phyloP scores from a whole-genome alignment of 768 basidiomycete species.

The Trametes elegans region DNA sequence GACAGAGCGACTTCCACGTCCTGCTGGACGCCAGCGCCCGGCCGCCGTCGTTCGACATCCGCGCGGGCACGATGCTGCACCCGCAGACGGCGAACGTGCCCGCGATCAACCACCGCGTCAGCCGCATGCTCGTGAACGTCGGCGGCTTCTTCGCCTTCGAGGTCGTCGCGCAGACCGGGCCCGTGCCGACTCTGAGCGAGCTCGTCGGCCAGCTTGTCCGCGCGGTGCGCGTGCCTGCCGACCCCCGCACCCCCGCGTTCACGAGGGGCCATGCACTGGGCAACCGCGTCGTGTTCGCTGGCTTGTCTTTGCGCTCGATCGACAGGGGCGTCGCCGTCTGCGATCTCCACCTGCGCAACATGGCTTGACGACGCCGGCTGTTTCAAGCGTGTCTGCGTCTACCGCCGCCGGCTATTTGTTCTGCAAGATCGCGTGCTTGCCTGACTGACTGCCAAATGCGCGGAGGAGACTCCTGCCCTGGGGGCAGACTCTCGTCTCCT shows the following conservation, averaged over 20 bases:
- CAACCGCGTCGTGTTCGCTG: background rate
- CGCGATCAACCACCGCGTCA: constrained; percentile 15
- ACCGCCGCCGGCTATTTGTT: background rate
- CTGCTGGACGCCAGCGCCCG: constrained; percentile 1
- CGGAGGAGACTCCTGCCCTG: too few species aligned
- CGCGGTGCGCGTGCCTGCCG: constrained; percentile 2
- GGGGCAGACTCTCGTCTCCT: background rate
- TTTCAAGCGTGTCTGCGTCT: background rate
- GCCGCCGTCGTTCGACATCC: constrained; percentile 12
- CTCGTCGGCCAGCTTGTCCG: constrained; percentile 6
- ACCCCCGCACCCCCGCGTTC: background rate
- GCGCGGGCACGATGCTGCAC: background rate
- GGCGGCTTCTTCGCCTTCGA: constrained; percentile 4
- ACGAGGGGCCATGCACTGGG: background rate
- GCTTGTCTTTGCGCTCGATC: background rate
- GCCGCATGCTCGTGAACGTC: constrained; percentile 6
- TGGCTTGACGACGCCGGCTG: background rate
- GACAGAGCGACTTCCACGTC: constrained; percentile 6
- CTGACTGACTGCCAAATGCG: too few species aligned
- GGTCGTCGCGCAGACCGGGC: constrained; percentile 1
- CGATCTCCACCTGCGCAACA: constrained; percentile 5
- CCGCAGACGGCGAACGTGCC: background rate
- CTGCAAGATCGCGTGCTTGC: too few species aligned
- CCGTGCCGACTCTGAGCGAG: constrained; percentile 12
- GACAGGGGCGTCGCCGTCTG: constrained; percentile 3